Base-by-base conservation (phyloP, 1,139 yeast genomes). In the Candida neerlandica region DNA sequence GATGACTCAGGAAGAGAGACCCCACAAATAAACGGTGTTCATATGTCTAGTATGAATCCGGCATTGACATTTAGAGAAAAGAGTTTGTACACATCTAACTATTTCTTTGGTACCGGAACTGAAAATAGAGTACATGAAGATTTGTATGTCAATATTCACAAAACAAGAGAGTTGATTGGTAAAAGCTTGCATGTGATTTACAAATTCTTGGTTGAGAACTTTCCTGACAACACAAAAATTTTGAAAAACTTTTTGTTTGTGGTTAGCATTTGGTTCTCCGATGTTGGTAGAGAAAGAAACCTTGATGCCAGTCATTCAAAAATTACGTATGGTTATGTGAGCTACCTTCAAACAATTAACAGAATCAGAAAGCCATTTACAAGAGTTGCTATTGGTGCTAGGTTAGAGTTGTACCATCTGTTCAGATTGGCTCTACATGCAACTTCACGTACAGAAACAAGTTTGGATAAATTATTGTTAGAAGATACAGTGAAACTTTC, bases 261-360 rank as follows among this genome's bases (percentile, higher is more conserved):
- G 2, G 65, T 87, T 48, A 84, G 87, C 58, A 83, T 87, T 10
- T 94, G 96, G 91, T 82, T 94, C 55, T 80, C 89, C 15, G 96
- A 91, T 63, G 87, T 88, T 26, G 96, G 96, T 1, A 77, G 82
- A 54, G 96, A 89, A 58, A 73, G 88, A 12, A 71, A 86, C 1
- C 80, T 86, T 46, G 86, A 80, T 47, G 70, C 80, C 11, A 82
- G 85, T 53, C 76, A 74, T 52, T 71, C 78, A 0, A 67, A 65
- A 42, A 63, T 75, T 35, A 69, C 66, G 55, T 70, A 68, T 61
- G 68, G 69, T 18, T 69, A 73, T 57, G 61, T 69, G 48, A 66
- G 67, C 39, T 61, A 66, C 11, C 63, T 70, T 30, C 80, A 78
- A 49, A 70, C 69, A 16, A 67, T 81, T 27, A 75, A 77, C 42